A percentile compares a stretch with the other conserved stretches of the same genome.
Conservation (phyloP, 2,329 filamentous ascomycete species). For the Pseudogymnoascus sp. region DNA sequence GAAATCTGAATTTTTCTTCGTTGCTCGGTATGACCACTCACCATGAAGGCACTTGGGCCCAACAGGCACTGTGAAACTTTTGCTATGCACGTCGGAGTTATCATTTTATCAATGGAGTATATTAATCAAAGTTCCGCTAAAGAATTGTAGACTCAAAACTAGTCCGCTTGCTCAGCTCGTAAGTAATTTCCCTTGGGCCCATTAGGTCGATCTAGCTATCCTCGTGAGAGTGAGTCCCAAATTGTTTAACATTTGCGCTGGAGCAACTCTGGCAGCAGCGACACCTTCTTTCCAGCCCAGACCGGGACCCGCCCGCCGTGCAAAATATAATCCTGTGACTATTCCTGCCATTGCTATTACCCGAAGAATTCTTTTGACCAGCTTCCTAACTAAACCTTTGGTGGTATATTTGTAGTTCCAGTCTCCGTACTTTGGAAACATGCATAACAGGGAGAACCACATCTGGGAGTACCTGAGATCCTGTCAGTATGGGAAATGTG, state of each 20-base stretch:
- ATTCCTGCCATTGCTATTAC: neutral
- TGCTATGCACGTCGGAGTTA: neutral
- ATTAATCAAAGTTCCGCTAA: neutral
- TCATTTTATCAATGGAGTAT: neutral
- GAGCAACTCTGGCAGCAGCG: neutral
- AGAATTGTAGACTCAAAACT: neutral
- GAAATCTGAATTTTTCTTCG: neutral
- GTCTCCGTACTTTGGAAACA: constrained; percentile 45
- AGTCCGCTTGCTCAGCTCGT: neutral
- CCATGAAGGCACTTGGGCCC: neutral
- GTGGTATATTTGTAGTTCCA: constrained; percentile 44
- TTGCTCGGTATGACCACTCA: neutral
- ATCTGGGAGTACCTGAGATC: constrained; percentile 38
- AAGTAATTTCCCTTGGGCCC: neutral
- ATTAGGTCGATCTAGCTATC: neutral
- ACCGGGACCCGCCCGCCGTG: neutral
- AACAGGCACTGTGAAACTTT: neutral
- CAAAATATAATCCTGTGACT: neutral
- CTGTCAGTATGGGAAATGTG: constrained; percentile 14
- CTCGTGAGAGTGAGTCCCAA: neutral
- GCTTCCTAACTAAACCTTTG: constrained; percentile 34
- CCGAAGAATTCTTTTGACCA: constrained; percentile 12
- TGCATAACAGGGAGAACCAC: constrained; percentile 41
- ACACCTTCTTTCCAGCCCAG: neutral
- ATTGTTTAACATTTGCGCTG: neutral